phyloP scores from a whole-genome alignment of 1,284 basidiomycete genomes.

The Porodaedalea pini region DNA sequence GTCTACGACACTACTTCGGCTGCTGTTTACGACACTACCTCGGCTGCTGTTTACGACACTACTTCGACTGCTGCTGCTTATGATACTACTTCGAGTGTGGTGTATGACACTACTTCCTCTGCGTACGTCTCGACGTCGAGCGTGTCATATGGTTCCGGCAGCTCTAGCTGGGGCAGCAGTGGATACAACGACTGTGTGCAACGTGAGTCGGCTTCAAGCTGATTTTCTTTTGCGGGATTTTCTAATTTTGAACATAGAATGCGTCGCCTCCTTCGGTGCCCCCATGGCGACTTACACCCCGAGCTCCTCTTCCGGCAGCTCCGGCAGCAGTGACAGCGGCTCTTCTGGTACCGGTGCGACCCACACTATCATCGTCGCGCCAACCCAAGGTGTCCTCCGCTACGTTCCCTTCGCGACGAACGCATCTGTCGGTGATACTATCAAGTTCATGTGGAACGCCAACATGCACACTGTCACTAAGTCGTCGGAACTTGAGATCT shows the following conservation, averaged over 20 bases:
- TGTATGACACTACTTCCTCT: conserved; percentile 24
- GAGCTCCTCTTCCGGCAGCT: conserved; percentile 31
- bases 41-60: conserved; percentile 20
- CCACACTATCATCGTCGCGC: conserved; percentile 73
- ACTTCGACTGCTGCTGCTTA: conserved; percentile 26
- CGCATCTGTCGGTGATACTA: conserved; percentile 69
- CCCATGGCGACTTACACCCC: conserved; percentile 39
- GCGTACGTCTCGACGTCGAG: conserved; percentile 24
- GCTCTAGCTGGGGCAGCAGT: conserved; percentile 51
- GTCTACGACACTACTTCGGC: conserved; percentile 29
- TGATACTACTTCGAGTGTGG: conserved; percentile 31
- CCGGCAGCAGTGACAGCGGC: conserved; percentile 23
- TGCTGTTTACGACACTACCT: conserved; percentile 25
- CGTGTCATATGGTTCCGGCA: conserved; percentile 64
- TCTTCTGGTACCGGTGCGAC: conserved; percentile 44
- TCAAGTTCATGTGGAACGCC: conserved; percentile 70
- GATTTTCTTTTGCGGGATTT: conserved; percentile 1
- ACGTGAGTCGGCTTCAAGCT: conserved; percentile 41
- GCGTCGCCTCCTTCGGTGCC: conserved; percentile 54
- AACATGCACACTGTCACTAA: conserved; percentile 78
- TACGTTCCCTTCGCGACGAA: conserved; percentile 71
- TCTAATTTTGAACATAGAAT: conserved; percentile 42
- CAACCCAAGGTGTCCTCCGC: conserved; percentile 68
- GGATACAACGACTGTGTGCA: conserved; percentile 68
- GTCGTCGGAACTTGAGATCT: conserved; percentile 57